These are phyloP conservation scores for Boletus sensibilis DNA, from an alignment of 768 basidiomycete genomes.

Conservation along the genomic window DNA sequence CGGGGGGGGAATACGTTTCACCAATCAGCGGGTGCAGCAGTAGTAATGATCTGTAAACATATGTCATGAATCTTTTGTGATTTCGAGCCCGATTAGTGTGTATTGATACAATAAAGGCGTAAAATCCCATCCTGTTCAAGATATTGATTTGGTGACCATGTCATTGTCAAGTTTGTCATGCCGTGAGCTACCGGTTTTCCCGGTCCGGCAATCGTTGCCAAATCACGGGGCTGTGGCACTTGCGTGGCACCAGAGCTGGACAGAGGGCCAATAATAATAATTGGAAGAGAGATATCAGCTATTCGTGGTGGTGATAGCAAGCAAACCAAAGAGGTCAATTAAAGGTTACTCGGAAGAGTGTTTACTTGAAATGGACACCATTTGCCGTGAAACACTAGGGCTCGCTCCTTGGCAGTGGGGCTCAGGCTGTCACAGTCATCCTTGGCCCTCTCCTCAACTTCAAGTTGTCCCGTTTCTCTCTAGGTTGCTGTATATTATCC, in stretches of 20 bases:
- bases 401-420: neutral
- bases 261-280: neutral
- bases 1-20: neutral
- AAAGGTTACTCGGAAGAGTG: neutral
- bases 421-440: neutral
- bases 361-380: slow-evolving; percentile 7
- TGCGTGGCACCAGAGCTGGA: neutral
- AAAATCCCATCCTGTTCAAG: neutral
- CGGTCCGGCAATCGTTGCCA: neutral
- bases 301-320: neutral
- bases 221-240: neutral
- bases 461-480: neutral
- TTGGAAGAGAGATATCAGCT: neutral
- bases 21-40: no score
- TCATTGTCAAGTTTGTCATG: no score
- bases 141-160: neutral
- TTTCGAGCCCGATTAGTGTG: neutral
- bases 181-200: no score
- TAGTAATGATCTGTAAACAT: neutral
- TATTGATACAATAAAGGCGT: neutral
- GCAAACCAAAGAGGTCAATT: neutral
- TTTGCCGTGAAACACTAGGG: neutral
- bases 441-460: neutral
- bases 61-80: neutral
- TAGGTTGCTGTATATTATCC: slow-evolving; percentile 12